Conservation (phyloP, 1,139 yeast species). For the Zygosaccharomyces sapae region DNA sequence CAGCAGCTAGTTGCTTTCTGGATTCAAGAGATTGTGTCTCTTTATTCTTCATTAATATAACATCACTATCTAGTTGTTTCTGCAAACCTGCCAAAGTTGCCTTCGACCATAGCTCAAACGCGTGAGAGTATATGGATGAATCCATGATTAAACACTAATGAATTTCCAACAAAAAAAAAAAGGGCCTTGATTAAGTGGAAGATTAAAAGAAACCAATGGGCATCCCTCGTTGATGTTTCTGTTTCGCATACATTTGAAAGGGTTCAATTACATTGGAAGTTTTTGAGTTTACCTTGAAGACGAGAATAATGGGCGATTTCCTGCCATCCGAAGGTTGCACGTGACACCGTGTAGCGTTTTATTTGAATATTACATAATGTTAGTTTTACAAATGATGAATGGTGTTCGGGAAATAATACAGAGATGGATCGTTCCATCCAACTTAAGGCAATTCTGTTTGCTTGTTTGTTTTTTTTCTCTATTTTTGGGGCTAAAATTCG, state of each 20-base stretch:
- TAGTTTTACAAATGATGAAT: not conserved
- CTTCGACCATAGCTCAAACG: slow-evolving; percentile 73
- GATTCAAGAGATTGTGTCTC: slow-evolving; percentile 64
- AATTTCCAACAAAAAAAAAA: not conserved
- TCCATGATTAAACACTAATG: slow-evolving; percentile 21
- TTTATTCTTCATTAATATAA: slow-evolving; percentile 63
- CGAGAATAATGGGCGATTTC: not conserved
- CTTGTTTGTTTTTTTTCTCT: too few relatives aligned
- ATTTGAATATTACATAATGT: not conserved
- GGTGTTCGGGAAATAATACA: slow-evolving; percentile 1
- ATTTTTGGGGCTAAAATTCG: not conserved
- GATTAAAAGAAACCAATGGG: not conserved
- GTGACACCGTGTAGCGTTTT: not conserved
- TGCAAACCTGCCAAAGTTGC: slow-evolving; percentile 68
- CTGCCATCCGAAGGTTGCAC: not conserved
- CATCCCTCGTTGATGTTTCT: not conserved
- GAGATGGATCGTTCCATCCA: not conserved
- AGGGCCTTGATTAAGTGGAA: too few relatives aligned
- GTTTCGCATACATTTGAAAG: too few relatives aligned
- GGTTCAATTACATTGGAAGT: not conserved
- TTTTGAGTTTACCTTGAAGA: not conserved
- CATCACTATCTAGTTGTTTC: slow-evolving; percentile 67
- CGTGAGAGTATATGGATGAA: slow-evolving; percentile 47
- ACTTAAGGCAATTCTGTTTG: too few relatives aligned
- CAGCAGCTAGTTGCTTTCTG: slow-evolving; percentile 71